A percentile compares a stretch with the other conserved stretches of the same genome.
Evolutionary conservation across 441 rosid species (phyloP).

Genomic region (Mallotus japonicus): DNA sequence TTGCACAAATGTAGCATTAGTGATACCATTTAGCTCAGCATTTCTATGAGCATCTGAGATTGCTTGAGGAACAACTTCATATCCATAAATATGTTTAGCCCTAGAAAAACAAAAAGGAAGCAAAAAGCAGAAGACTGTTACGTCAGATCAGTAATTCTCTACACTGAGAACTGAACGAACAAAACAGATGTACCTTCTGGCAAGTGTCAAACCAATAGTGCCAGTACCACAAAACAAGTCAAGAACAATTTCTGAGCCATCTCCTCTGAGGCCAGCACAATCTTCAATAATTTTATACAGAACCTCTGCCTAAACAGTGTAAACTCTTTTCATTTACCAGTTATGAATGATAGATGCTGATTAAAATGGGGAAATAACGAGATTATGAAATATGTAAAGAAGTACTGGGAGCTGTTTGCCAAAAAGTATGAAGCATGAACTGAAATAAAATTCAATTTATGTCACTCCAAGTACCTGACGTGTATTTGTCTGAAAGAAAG

Average conservation of each 20-base stretch:
- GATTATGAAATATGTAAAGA: neutral
- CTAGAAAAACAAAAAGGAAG: conserved; percentile 33
- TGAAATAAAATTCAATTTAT: conserved; percentile 3
- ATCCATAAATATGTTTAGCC: conserved; percentile 83
- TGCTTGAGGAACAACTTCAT: conserved; percentile 93
- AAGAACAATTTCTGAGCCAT: conserved; percentile 85
- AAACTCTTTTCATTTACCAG: conserved; percentile 12
- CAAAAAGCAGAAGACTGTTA: neutral
- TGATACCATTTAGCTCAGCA: conserved; percentile 75
- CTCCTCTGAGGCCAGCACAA: conserved; percentile 73
- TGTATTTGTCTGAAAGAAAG: conserved; percentile 94
- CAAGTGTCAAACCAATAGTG: conserved; percentile 87
- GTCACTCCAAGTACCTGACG: conserved; percentile 52
- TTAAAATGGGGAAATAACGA: conserved; percentile 10
- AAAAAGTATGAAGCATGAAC: conserved; percentile 1
- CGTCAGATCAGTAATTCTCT: conserved; percentile 2
- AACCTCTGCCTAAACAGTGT: conserved; percentile 70
- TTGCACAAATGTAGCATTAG: conserved; percentile 79
- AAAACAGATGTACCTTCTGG: conserved; percentile 46
- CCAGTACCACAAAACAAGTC: conserved; percentile 98
- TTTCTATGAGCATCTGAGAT: conserved; percentile 70
- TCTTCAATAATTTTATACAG: conserved; percentile 82
- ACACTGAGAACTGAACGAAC: conserved; percentile 4
- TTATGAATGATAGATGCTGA: conserved; percentile 5
- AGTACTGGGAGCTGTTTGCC: neutral